Percentiles rank a stretch among this genome's conserved stretches.
phyloP scores from a whole-genome alignment of 1,284 basidiomycete species.

The Tilletia walkeri region DNA sequence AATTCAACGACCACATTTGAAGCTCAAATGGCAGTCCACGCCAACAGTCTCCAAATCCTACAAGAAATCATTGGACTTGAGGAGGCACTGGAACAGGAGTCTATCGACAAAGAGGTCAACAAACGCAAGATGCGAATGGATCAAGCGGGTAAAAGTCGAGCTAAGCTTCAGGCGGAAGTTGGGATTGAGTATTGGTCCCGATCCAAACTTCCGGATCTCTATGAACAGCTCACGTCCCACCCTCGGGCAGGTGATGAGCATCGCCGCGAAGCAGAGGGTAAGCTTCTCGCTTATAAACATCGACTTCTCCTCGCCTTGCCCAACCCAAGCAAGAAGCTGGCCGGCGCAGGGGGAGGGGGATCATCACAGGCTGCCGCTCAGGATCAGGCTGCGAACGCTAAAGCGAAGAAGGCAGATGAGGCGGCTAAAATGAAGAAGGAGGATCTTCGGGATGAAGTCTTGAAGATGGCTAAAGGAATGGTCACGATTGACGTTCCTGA shows the following conservation, averaged over 20 bases:
- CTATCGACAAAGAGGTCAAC: constrained; percentile 42
- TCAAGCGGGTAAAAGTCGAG: constrained; percentile 40
- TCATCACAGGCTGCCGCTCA: constrained; percentile 12
- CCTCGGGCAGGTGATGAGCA: constrained; percentile 40
- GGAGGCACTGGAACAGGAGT: constrained; percentile 37
- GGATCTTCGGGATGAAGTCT: constrained; percentile 64
- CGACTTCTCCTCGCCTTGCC: constrained; percentile 38
- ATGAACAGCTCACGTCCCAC: constrained; percentile 44
- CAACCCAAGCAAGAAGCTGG: constrained; percentile 4
- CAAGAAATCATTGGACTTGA: constrained; percentile 40
- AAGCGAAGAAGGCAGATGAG: constrained; percentile 25
- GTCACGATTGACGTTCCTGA: constrained; percentile 73
- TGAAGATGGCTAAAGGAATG: constrained; percentile 69
- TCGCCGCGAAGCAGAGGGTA: constrained; percentile 41
- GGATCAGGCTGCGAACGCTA: background rate
- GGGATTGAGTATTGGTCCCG: constrained; percentile 32
- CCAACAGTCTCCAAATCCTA: constrained; percentile 55
- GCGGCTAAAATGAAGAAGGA: constrained; percentile 58
- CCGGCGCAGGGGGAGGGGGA: constrained; percentile 13
- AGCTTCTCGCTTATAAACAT: constrained; percentile 39
- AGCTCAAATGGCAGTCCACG: constrained; percentile 68
- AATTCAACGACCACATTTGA: constrained; percentile 57
- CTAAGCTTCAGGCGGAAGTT: constrained; percentile 36
- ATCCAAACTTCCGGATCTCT: constrained; percentile 37
- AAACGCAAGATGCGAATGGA: constrained; percentile 44